These are phyloP conservation scores for Metarhizium robertsii DNA, from an alignment of 2,329 filamentous ascomycete genomes.

Conservation along the genomic window DNA sequence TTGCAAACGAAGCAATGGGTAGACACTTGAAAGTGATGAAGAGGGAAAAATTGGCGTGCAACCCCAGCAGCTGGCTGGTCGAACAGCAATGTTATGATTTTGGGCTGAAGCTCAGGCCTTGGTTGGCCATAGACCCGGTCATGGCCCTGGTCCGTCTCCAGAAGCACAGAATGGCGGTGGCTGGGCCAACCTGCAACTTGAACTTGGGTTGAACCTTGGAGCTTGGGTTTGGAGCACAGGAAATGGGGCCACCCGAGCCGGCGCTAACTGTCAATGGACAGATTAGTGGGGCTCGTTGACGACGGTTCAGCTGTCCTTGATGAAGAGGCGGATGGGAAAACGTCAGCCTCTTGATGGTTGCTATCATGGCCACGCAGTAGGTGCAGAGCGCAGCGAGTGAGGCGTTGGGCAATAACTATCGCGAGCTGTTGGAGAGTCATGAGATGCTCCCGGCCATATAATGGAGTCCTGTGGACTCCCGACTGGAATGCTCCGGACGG, in stretches of 20 bases:
- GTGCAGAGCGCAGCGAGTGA: neutral
- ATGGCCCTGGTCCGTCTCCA: slow-evolving; percentile 2
- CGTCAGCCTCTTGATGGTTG: neutral
- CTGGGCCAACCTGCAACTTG: slow-evolving; percentile 3
- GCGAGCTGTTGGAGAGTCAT: too few species aligned
- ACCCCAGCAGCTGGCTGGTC: neutral
- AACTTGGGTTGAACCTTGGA: neutral
- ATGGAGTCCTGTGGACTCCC: neutral
- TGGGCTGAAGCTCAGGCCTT: slow-evolving; percentile 7
- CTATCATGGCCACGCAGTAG: neutral
- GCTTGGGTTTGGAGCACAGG: neutral
- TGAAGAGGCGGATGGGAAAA: neutral
- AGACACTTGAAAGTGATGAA: neutral
- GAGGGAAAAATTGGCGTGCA: neutral
- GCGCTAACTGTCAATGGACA: neutral
- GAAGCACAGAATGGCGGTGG: slow-evolving; percentile 3
- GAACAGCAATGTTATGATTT: slow-evolving; percentile 7
- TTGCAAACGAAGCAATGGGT: neutral
- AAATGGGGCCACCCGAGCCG: neutral
- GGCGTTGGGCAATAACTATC: too few species aligned
- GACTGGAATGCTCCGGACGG: neutral
- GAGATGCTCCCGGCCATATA: neutral
- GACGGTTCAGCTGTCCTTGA: neutral
- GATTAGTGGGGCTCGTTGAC: neutral
- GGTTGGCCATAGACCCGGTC: neutral